These are phyloP conservation scores for Paradendryphiella salina DNA, from an alignment of 2,329 filamentous ascomycete genomes.

Conservation along the genomic window DNA sequence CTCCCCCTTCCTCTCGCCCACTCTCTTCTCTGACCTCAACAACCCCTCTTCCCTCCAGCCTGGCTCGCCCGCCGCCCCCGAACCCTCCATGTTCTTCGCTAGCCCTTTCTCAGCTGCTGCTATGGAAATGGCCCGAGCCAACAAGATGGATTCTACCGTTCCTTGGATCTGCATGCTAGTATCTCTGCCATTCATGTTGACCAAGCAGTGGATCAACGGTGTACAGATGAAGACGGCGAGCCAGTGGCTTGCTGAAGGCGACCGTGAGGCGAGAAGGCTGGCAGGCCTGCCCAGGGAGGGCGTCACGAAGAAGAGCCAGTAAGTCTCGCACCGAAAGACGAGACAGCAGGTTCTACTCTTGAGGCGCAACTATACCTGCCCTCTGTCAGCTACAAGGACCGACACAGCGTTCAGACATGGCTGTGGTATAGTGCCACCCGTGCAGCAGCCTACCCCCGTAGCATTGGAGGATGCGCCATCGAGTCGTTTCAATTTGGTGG, in stretches of 20 bases:
- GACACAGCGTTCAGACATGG: not conserved
- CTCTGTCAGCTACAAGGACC: not conserved
- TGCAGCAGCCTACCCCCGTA: not conserved
- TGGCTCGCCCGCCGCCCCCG: conserved; percentile 69
- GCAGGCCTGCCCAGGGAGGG: conserved; percentile 46
- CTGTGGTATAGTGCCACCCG: not conserved
- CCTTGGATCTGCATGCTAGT: conserved; percentile 81
- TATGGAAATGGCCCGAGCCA: conserved; percentile 85
- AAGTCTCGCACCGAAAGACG: not conserved
- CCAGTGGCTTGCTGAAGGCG: conserved; percentile 90
- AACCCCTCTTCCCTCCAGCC: conserved; percentile 59
- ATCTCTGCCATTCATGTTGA: conserved; percentile 82
- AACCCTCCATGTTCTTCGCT: conserved; percentile 75
- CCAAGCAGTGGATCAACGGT: conserved; percentile 93
- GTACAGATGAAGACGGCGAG: conserved; percentile 93
- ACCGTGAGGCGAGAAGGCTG: conserved; percentile 64
- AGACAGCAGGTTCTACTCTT: not conserved
- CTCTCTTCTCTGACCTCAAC: conserved; percentile 67
- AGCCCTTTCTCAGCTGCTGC: conserved; percentile 91
- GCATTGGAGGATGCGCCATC: too few relatives aligned
- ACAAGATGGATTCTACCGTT: conserved; percentile 68
- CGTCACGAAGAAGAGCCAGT: conserved; percentile 32
- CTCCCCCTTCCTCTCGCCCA: conserved; percentile 83
- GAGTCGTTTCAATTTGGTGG: too few relatives aligned
- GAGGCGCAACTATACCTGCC: not conserved